Evolutionary conservation across 352 stramenopile genomes (phyloP).

Genomic region (Phytophthora idaei): DNA sequence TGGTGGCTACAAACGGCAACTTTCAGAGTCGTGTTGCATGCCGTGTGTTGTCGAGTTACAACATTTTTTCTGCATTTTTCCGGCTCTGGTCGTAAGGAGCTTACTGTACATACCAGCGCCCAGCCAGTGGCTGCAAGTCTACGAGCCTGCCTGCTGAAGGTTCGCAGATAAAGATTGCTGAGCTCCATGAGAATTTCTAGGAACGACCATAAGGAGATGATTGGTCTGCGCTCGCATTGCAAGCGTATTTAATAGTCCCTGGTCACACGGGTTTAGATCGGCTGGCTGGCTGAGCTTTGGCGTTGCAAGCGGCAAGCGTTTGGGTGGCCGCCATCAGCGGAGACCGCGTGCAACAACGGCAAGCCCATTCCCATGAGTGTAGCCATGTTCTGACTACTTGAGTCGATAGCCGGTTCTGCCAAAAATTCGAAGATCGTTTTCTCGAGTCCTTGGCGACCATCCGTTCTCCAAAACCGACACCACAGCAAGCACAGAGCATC

Average conservation of each 20-base stretch:
- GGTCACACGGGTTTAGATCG: background rate
- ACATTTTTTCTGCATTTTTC: background rate
- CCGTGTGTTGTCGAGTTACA: background rate
- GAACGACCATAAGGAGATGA: constrained; percentile 1
- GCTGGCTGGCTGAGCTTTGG: constrained; percentile 3
- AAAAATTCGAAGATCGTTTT: constrained; percentile 33
- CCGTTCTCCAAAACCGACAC: constrained; percentile 11
- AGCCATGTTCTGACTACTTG: constrained; percentile 40
- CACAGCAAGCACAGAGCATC: constrained; percentile 2
- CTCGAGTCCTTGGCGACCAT: constrained; percentile 10
- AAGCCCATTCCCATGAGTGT: constrained; percentile 17
- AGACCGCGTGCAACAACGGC: constrained; percentile 11
- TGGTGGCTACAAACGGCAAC: background rate
- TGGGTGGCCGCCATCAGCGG: constrained; percentile 5
- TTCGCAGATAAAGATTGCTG: background rate
- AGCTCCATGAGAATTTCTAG: background rate
- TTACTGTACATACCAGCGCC: background rate
- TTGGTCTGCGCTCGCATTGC: background rate
- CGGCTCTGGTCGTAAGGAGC: background rate
- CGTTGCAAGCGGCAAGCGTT: constrained; percentile 7
- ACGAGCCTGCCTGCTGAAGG: too few species aligned
- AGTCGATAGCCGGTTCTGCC: constrained; percentile 21
- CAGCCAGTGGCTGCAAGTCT: background rate
- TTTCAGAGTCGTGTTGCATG: background rate
- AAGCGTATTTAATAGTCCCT: background rate